Evolutionary conservation across 345 rosid genomes (phyloP), one percentile per base, ranked within the genome.

Genomic region (Combretum micranthum): DNA sequence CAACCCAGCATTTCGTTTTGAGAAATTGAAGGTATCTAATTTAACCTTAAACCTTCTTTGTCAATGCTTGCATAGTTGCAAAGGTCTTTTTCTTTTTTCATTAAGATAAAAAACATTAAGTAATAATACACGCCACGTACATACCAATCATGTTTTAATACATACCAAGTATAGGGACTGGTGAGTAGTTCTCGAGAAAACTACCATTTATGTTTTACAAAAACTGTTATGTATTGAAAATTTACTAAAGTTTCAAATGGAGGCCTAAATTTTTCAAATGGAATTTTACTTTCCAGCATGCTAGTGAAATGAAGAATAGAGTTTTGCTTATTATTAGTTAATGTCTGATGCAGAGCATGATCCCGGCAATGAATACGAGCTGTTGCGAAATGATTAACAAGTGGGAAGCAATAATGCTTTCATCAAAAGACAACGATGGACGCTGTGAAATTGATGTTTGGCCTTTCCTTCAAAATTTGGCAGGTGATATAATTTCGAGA

Each of bases 401-500:
- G 15, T 80, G 78, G 86, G 69, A 72, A 42, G 23, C 42, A n/a
- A 6, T 55, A n/a, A 6, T 55, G 50, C 21, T 66, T 7, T 32
- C 3, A 12, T 53, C 39, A 11, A 32, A 32, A 7, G 39, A 32
- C 6, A 11, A 3, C 6, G 39, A 3, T 0, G 19, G 13, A 0
- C 37, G 66, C 0, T 15, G 42, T 9, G 82, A 77, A 64, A 4
- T 77, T 0, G 78, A 80, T 57, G 61, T 65, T 20, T 74, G 78
- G 78, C 78, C 81, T 17, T 32, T 57, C 53, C 64, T 81, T n/a
- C 74, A 59, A 49, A 47, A 59, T 42, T 57, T 81, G 55, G 62
- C 81, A 0, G 57, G 81, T 2, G 83, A 81, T 49, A 67, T 61
- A 3, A 81, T 81, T 60, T 71, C 87, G 13, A 52, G 79, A 56